Conservation (phyloP, 1,284 basidiomycete genomes). For the Ganoderma multipileum region DNA sequence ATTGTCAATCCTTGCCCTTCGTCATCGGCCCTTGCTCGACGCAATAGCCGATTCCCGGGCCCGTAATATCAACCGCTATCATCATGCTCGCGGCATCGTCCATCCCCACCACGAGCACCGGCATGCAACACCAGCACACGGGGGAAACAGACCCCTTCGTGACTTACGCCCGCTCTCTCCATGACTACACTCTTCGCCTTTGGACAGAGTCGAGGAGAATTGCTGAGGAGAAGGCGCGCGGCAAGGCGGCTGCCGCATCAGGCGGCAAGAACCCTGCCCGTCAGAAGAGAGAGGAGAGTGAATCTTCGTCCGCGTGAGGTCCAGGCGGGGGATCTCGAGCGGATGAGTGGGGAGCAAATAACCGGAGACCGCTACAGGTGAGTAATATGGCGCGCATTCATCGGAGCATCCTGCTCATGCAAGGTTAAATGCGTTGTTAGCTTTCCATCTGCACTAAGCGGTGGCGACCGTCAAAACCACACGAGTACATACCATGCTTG, state of each 20-base stretch:
- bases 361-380: not conserved
- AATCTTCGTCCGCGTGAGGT: not conserved
- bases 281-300: conserved; percentile 23
- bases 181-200: conserved; percentile 69
- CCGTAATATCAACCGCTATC: not conserved
- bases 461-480: not conserved
- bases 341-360: not conserved
- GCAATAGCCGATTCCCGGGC: not conserved
- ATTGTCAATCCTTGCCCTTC: not conserved
- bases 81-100: conserved; percentile 32
- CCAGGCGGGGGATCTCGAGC: not conserved
- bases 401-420: not conserved
- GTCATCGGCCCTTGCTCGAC: not conserved
- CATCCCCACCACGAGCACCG: conserved; percentile 6
- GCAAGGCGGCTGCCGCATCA: conserved; percentile 30
- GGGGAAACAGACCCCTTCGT: conserved; percentile 44
- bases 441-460: not conserved
- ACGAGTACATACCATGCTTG: not conserved
- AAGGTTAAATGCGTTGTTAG: not conserved
- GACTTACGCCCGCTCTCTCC: conserved; percentile 66
- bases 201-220: conserved; percentile 71
- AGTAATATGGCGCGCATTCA: not conserved
- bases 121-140: conserved; percentile 16
- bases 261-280: not conserved
- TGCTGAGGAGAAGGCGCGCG: conserved; percentile 58